Evolutionary conservation across 2,329 filamentous ascomycete species (phyloP).

Genomic region (Aspergillus pseudonomiae): DNA sequence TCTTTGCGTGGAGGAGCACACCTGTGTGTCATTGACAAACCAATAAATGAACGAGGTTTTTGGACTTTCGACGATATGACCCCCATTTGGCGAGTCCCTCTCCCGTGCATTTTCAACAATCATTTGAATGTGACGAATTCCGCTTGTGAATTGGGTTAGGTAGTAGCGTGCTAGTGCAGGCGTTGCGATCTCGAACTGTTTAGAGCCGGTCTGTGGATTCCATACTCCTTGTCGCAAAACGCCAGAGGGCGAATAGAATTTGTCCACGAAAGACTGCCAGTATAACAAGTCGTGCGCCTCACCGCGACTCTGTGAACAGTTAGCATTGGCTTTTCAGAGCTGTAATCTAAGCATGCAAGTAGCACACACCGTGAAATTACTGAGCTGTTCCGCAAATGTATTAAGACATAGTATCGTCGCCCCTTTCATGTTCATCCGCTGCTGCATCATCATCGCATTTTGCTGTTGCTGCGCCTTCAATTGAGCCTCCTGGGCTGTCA

Average conservation of each 20-base stretch:
- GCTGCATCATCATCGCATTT: conserved; percentile 43
- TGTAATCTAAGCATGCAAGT: not conserved
- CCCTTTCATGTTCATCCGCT: conserved; percentile 42
- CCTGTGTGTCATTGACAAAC: conserved; percentile 81
- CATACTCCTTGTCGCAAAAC: conserved; percentile 74
- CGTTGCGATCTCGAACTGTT: conserved; percentile 83
- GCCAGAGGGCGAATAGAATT: conserved; percentile 78
- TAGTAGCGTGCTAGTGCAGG: conserved; percentile 87
- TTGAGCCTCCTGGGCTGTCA: conserved; percentile 44
- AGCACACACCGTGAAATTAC: conserved; percentile 59
- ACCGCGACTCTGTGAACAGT: conserved; percentile 53
- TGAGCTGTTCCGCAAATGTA: conserved; percentile 60
- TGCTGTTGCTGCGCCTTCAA: conserved; percentile 44
- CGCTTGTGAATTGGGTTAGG: conserved; percentile 83
- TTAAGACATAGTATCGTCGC: conserved; percentile 56
- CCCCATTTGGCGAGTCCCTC: conserved; percentile 61
- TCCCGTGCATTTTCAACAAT: conserved; percentile 72
- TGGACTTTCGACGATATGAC: conserved; percentile 73
- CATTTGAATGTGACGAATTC: conserved; percentile 82
- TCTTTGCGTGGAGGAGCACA: conserved; percentile 49
- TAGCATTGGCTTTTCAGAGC: conserved; percentile 9
- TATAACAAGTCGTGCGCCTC: conserved; percentile 70
- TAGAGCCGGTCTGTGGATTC: conserved; percentile 61
- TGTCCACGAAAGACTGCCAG: conserved; percentile 78
- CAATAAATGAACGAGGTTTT: conserved; percentile 85